Evolutionary conservation across 2,329 filamentous ascomycete species (phyloP).

Genomic region (Phyllosticta ampelicida): DNA sequence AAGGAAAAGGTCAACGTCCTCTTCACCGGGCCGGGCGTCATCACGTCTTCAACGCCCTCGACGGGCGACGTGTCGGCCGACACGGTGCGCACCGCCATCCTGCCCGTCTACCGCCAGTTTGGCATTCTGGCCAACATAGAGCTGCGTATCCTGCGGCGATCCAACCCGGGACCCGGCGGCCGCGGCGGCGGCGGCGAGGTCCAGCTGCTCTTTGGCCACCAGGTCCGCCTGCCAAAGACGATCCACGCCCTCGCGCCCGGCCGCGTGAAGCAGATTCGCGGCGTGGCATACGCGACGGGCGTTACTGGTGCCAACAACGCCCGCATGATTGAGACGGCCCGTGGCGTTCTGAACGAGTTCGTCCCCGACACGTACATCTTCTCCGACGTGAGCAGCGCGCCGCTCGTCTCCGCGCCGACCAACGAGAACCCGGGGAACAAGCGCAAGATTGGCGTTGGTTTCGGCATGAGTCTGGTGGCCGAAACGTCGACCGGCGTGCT

Average conservation of each 20-base stretch:
- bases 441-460: constrained; percentile 68
- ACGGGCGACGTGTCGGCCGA: constrained; percentile 83
- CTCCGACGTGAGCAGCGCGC: constrained; percentile 52
- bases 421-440: constrained; percentile 47
- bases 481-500: constrained; percentile 81
- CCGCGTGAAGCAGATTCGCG: constrained; percentile 75
- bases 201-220: constrained; percentile 86
- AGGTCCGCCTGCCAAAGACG: constrained; percentile 88
- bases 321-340: constrained; percentile 83
- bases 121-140: constrained; percentile 83
- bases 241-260: constrained; percentile 78
- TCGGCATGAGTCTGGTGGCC: constrained; percentile 81
- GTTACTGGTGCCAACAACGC: constrained; percentile 89
- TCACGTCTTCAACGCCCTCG: constrained; percentile 71
- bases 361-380: constrained; percentile 86
- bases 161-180: constrained; percentile 60
- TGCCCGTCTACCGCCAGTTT: constrained; percentile 83
- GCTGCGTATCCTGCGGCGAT: constrained; percentile 67
- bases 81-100: constrained; percentile 81
- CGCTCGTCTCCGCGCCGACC: constrained; percentile 56
- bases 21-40: constrained; percentile 83
- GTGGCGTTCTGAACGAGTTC: constrained; percentile 77
- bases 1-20: constrained; percentile 85
- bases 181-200: constrained; percentile 80
- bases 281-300: constrained; percentile 87